phyloP scores from a whole-genome alignment of 306 rosid species.

The Ormosia emarginata region DNA sequence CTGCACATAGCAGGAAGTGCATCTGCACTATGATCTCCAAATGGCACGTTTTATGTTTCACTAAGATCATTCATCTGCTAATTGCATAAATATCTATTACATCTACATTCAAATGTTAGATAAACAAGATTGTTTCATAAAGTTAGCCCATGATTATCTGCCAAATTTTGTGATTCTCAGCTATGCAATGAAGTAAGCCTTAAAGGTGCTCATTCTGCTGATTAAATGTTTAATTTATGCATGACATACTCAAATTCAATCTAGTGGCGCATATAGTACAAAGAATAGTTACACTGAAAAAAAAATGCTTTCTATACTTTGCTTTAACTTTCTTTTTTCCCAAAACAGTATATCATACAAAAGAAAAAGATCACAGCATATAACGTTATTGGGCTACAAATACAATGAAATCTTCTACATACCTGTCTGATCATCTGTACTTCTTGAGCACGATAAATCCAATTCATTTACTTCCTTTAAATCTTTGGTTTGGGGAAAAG shows the following conservation, averaged over 20 bases:
- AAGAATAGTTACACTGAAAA: not conserved
- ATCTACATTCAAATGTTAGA: not conserved
- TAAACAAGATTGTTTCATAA: not conserved
- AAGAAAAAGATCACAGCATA: not conserved
- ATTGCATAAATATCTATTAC: not conserved
- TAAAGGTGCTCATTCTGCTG: not conserved
- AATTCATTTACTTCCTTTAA: slow-evolving; percentile 45
- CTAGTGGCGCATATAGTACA: not conserved
- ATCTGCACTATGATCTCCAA: not conserved
- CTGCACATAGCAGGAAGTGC: not conserved
- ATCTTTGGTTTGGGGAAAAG: slow-evolving; percentile 61
- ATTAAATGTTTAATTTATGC: not conserved
- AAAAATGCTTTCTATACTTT: not conserved
- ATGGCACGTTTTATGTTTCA: not conserved
- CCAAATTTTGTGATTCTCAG: not conserved
- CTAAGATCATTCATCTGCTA: not conserved
- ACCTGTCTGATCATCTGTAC: slow-evolving; percentile 61
- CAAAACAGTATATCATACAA: not conserved
- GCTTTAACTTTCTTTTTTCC: not conserved
- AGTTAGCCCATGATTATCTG: not conserved
- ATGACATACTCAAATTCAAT: not conserved
- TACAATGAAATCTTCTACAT: slow-evolving; percentile 1
- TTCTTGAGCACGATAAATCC: slow-evolving; percentile 31
- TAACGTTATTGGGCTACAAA: not conserved
- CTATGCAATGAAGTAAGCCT: not conserved